Conservation (phyloP, 2,329 filamentous ascomycete species). For the Penicillium sp. region DNA sequence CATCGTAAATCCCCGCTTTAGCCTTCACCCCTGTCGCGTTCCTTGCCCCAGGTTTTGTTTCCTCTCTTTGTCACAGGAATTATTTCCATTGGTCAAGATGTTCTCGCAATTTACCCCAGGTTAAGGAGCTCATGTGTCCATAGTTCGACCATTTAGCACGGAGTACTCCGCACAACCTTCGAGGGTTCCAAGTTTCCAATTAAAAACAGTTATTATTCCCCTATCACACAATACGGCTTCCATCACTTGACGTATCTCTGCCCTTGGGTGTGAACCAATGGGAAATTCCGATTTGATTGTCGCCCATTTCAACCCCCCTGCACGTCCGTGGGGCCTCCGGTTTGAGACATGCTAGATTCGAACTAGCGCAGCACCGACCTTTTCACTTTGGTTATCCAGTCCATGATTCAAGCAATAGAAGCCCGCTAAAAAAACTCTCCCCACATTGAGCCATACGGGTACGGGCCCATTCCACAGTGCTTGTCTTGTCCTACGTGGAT, state of each 20-base stretch:
- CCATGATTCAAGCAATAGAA: neutral
- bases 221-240: neutral
- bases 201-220: neutral
- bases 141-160: neutral
- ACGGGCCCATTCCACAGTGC: neutral
- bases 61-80: neutral
- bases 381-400: neutral
- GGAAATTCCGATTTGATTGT: neutral
- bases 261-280: neutral
- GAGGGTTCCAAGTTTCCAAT: too few relatives aligned
- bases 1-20: neutral
- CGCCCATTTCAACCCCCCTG: neutral
- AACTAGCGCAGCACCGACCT: neutral
- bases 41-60: neutral
- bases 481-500: neutral
- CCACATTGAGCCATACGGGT: neutral
- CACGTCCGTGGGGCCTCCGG: conserved; percentile 1
- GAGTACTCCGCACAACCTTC: neutral
- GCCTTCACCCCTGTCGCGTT: neutral
- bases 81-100: neutral
- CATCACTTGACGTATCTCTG: neutral
- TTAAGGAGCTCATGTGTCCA: neutral
- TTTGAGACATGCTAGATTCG: neutral
- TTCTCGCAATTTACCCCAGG: neutral
- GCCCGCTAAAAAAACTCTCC: neutral